Evolutionary conservation across 495 filamentous ascomycete species (phyloP).

Genomic region (Talaromyces liani): DNA sequence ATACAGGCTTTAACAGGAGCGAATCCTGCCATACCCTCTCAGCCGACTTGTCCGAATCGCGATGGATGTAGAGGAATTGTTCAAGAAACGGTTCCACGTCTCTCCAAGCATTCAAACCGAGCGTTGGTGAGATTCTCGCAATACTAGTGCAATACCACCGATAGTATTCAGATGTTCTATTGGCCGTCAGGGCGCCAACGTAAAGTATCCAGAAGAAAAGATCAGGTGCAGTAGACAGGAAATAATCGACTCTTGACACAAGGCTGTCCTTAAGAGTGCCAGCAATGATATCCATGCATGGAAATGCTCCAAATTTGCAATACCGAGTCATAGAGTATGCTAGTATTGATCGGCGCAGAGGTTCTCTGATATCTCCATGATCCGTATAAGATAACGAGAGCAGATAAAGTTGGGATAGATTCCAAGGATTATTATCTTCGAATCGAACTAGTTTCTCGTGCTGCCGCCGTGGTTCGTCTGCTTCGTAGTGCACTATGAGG

Average conservation of each 20-base stretch:
- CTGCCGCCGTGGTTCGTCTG: no score
- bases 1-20: constrained; percentile 14
- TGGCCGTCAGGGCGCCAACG: background rate
- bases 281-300: background rate
- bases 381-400: no score
- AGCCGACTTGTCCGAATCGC: background rate
- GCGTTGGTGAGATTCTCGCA: background rate
- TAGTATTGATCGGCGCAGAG: background rate
- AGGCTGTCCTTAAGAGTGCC: background rate
- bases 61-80: constrained; percentile 5
- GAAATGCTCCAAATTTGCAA: background rate
- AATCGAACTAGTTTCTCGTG: no score
- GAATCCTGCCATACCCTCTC: constrained; percentile 3
- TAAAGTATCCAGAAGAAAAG: background rate
- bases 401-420: no score
- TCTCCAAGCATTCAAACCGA: background rate
- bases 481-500: no score
- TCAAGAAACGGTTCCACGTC: background rate
- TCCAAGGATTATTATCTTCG: no score
- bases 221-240: background rate
- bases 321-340: background rate
- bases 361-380: background rate
- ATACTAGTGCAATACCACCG: constrained; percentile 1
- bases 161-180: background rate
- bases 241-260: background rate